A percentile compares a stretch with the other conserved stretches of the same genome.
phyloP scores from a whole-genome alignment of 352 stramenopile species.

The Lagenidium giganteum region DNA sequence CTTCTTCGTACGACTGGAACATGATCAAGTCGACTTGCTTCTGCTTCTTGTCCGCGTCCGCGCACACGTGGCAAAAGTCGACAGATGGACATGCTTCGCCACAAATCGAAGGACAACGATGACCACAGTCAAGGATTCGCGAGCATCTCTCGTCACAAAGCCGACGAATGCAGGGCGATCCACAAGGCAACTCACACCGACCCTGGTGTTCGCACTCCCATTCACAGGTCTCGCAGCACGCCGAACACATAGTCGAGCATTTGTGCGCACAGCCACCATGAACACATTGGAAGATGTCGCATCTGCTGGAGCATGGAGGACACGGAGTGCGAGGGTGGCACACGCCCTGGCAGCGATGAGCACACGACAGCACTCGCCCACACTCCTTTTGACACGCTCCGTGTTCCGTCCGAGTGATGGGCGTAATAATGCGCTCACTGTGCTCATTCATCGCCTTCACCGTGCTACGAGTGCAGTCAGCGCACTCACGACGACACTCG shows the following conservation, averaged over 20 bases:
- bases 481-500: slow-evolving; percentile 28
- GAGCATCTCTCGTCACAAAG: slow-evolving; percentile 47
- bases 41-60: slow-evolving; percentile 22
- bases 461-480: slow-evolving; percentile 26
- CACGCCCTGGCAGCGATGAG: slow-evolving; percentile 43
- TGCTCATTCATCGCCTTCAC: slow-evolving; percentile 14
- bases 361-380: slow-evolving; percentile 54
- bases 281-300: slow-evolving; percentile 41
- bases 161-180: slow-evolving; percentile 36
- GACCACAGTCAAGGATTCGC: slow-evolving; percentile 47
- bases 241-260: slow-evolving; percentile 43
- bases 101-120: slow-evolving; percentile 73
- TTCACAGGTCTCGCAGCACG: slow-evolving; percentile 63
- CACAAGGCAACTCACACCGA: slow-evolving; percentile 48
- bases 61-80: slow-evolving; percentile 56
- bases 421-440: slow-evolving; percentile 12
- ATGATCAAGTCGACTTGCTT: slow-evolving; percentile 60
- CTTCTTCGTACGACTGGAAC: slow-evolving; percentile 46
- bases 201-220: slow-evolving; percentile 67
- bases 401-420: slow-evolving; percentile 32
- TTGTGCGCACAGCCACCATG: slow-evolving; percentile 56
- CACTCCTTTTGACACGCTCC: slow-evolving; percentile 53
- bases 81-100: slow-evolving; percentile 60
- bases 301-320: slow-evolving; percentile 43
- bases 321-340: slow-evolving; percentile 54